These are phyloP conservation scores for Oehlia diaphana DNA, from an alignment of 192 early-diverging fungal genomes.

Conservation along the genomic window DNA sequence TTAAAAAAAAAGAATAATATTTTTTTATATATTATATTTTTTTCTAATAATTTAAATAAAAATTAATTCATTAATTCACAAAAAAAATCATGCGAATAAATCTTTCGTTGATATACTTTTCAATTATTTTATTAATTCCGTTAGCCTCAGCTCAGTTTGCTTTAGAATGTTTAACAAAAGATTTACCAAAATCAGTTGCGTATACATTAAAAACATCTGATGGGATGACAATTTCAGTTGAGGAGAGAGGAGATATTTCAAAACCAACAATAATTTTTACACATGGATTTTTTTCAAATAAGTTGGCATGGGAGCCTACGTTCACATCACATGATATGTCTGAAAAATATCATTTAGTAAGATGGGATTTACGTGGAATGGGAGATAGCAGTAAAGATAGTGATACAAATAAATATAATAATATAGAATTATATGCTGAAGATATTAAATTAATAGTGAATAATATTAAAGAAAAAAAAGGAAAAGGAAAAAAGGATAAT, in stretches of 20 bases:
- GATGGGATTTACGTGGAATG: slow-evolving; percentile 9
- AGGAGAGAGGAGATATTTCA: not conserved
- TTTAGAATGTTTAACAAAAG: not conserved
- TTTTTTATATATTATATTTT: too few relatives aligned
- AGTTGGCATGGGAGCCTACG: not conserved
- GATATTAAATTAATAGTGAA: not conserved
- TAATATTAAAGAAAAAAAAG: not conserved
- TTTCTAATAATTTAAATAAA: too few relatives aligned
- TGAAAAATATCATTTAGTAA: slow-evolving; percentile 4
- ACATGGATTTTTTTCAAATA: not conserved
- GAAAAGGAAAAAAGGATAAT: not conserved
- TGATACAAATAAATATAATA: not conserved
- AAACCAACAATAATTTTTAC: slow-evolving; percentile 15
- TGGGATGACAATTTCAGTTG: not conserved
- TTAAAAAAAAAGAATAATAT: too few relatives aligned
- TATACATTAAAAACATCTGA: not conserved
- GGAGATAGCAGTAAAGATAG: not conserved
- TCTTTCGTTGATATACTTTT: not conserved
- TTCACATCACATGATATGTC: not conserved
- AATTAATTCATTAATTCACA: too few relatives aligned
- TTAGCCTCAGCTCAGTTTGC: not conserved
- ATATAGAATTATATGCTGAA: not conserved
- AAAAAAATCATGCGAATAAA: too few relatives aligned
- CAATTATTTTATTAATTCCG: not conserved
- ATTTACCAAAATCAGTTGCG: not conserved